Percentiles rank a stretch among this genome's conserved stretches.
phyloP scores from a whole-genome alignment of 805 yeast genomes.

The Suhomyces faveliae region DNA sequence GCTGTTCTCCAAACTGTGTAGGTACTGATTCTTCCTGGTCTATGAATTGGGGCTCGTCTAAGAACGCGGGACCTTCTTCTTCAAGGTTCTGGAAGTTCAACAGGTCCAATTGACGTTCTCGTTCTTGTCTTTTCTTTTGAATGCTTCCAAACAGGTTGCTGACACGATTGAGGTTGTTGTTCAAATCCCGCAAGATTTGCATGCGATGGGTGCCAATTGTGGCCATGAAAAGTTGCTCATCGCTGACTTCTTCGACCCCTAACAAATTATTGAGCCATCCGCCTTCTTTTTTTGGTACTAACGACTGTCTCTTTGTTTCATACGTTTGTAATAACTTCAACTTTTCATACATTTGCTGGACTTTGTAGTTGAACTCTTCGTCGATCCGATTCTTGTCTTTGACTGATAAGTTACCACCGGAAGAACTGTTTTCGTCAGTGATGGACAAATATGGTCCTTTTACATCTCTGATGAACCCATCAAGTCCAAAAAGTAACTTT shows the following conservation, averaged over 20 bases:
- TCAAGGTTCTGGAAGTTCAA: slow-evolving; percentile 43
- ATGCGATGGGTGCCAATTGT: slow-evolving; percentile 46
- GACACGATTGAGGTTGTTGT: slow-evolving; percentile 40
- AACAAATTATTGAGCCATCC: slow-evolving; percentile 21
- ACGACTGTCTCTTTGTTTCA: slow-evolving; percentile 45
- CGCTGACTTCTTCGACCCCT: slow-evolving; percentile 34
- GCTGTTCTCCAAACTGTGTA: slow-evolving; percentile 9
- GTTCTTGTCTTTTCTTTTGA: slow-evolving; percentile 47
- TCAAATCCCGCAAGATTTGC: slow-evolving; percentile 50
- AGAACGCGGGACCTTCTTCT: slow-evolving; percentile 19
- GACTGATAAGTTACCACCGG: slow-evolving; percentile 29
- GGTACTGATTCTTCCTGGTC: slow-evolving; percentile 1
- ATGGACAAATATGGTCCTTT: slow-evolving; percentile 33
- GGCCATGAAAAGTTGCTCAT: slow-evolving; percentile 30
- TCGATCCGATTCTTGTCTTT: slow-evolving; percentile 56
- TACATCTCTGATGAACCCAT: slow-evolving; percentile 31
- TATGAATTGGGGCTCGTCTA: background rate
- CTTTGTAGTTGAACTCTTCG: slow-evolving; percentile 50
- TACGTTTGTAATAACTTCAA: slow-evolving; percentile 50
- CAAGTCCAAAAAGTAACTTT: slow-evolving; percentile 28
- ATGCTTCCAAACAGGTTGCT: slow-evolving; percentile 48
- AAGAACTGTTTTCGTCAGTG: slow-evolving; percentile 17
- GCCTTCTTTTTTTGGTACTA: slow-evolving; percentile 11
- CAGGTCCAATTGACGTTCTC: slow-evolving; percentile 36
- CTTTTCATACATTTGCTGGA: slow-evolving; percentile 52